These are phyloP conservation scores for Calocybe gangraenosa DNA, from an alignment of 768 basidiomycete genomes.

Conservation along the genomic window DNA sequence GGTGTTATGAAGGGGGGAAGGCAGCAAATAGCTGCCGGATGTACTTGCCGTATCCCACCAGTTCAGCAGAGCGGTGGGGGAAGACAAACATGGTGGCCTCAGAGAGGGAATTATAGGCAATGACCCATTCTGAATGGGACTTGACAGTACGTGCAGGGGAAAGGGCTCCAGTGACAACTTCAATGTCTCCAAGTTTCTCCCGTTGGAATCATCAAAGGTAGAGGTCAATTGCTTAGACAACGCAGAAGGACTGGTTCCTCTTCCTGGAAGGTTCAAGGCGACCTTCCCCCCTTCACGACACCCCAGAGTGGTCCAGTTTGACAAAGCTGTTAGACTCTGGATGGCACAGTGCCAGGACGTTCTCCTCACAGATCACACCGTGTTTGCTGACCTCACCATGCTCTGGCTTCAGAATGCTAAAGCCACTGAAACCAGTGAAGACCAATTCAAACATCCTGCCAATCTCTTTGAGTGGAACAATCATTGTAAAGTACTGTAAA, in stretches of 20 bases:
- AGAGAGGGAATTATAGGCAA: conserved; percentile 16
- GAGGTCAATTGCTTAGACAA: conserved; percentile 18
- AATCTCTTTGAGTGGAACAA: too few relatives aligned
- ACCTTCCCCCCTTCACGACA: too few relatives aligned
- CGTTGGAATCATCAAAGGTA: background rate
- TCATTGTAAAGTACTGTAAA: too few relatives aligned
- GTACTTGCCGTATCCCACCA: conserved; percentile 17
- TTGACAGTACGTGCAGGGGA: conserved; percentile 10
- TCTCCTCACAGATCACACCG: too few relatives aligned
- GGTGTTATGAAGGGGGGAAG: conserved; percentile 5
- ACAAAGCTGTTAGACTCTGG: too few relatives aligned
- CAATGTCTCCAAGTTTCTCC: conserved; percentile 1
- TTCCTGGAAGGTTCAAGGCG: background rate
- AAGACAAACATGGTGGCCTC: conserved; percentile 17
- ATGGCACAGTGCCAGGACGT: too few relatives aligned
- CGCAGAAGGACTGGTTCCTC: background rate
- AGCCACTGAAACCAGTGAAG: too few relatives aligned
- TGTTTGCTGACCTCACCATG: too few relatives aligned
- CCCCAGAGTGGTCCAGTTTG: too few relatives aligned
- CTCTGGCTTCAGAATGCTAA: too few relatives aligned
- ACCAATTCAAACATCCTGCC: too few relatives aligned
- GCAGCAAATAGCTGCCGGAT: conserved; percentile 17
- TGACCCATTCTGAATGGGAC: too few relatives aligned
- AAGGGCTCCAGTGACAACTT: conserved; percentile 2
- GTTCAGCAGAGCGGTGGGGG: conserved; percentile 16